Conservation (phyloP, 257 asterid species). For the Osmanthus fragrans region DNA sequence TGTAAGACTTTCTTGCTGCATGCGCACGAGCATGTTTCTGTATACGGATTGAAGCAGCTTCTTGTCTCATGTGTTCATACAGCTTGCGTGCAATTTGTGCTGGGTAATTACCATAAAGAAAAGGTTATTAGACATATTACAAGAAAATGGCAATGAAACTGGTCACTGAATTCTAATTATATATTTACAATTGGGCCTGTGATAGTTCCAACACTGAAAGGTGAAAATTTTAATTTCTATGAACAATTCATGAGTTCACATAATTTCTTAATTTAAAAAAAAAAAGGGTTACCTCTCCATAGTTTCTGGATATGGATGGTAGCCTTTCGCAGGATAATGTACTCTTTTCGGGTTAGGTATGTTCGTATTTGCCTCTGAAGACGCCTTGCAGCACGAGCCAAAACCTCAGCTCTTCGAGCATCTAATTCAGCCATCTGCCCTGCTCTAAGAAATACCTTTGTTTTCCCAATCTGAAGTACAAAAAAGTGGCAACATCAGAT, state of each 20-base stretch:
- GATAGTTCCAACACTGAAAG: slow-evolving; percentile 2
- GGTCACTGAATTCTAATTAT: not conserved
- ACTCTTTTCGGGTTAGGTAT: slow-evolving; percentile 72
- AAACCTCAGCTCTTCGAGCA: slow-evolving; percentile 85
- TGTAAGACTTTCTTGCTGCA: slow-evolving; percentile 68
- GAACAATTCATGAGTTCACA: not conserved
- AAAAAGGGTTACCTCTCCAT: slow-evolving; percentile 74
- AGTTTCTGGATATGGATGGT: slow-evolving; percentile 62
- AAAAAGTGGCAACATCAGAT: slow-evolving; percentile 9
- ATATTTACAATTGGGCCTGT: not conserved
- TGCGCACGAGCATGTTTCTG: slow-evolving; percentile 77
- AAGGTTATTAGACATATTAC: slow-evolving; percentile 9
- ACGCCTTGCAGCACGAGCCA: slow-evolving; percentile 73
- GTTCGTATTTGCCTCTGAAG: slow-evolving; percentile 91
- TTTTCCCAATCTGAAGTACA: slow-evolving; percentile 75
- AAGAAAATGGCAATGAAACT: not conserved
- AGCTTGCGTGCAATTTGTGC: slow-evolving; percentile 71
- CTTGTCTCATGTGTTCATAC: slow-evolving; percentile 72
- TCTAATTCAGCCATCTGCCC: slow-evolving; percentile 99
- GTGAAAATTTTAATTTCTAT: slow-evolving; percentile 1
- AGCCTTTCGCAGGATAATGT: slow-evolving; percentile 62
- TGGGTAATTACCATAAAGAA: slow-evolving; percentile 34
- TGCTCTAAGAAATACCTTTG: slow-evolving; percentile 93
- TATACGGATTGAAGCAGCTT: slow-evolving; percentile 82
- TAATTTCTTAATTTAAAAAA: not conserved